Conservation (phyloP, 257 asterid species). For the Solanum tarijense region DNA sequence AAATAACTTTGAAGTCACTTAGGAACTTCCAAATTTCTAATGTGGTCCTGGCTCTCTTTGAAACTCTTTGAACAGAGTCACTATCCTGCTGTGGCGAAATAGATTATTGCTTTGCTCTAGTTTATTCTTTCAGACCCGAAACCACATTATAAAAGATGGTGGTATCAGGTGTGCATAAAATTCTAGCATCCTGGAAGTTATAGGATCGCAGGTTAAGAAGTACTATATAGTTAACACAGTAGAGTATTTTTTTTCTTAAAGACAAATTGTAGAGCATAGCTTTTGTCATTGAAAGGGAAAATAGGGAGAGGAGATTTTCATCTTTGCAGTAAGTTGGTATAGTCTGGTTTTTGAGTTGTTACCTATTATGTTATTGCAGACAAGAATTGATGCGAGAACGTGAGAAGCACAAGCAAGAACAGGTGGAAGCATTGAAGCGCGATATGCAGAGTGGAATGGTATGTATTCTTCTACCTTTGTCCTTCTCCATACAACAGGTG, state of each 20-base stretch:
- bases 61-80: neutral
- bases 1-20: neutral
- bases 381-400: constrained; percentile 69
- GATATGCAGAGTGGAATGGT: constrained; percentile 97
- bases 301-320: neutral
- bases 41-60: neutral
- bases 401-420: constrained; percentile 67
- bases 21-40: neutral
- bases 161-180: neutral
- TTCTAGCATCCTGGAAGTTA: neutral
- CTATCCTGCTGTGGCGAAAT: neutral
- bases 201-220: neutral
- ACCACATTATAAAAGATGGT: neutral
- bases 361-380: constrained; percentile 25
- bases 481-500: neutral
- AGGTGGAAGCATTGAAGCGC: constrained; percentile 63
- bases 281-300: neutral
- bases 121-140: neutral
- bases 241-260: neutral
- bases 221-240: neutral
- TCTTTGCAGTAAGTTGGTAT: neutral
- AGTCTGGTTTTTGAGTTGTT: neutral
- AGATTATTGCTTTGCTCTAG: neutral
- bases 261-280: neutral
- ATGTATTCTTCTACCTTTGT: neutral